A percentile compares a stretch with the other conserved stretches of the same genome.
These are phyloP conservation scores for Teratosphaeria nubilosa DNA, from an alignment of 2,329 filamentous ascomycete species.

Conservation along the genomic window DNA sequence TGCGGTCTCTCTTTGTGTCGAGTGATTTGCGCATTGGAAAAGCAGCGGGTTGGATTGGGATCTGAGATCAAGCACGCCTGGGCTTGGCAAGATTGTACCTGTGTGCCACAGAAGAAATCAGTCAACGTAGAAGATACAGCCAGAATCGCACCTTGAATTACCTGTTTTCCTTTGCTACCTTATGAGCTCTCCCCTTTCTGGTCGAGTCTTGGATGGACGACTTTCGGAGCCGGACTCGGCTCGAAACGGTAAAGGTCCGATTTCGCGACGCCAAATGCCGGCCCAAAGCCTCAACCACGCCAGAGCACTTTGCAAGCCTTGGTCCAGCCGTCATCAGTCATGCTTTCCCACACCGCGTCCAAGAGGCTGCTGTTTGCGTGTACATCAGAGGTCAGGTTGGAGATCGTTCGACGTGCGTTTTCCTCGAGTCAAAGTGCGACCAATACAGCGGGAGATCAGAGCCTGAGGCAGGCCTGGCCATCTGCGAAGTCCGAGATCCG, in stretches of 20 bases:
- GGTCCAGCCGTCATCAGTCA: slow-evolving; percentile 1
- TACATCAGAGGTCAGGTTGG: slow-evolving; percentile 5
- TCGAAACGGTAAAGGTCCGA: neutral
- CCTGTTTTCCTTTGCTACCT: neutral
- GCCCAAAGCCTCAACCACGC: neutral
- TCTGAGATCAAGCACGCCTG: neutral
- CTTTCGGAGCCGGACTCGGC: neutral
- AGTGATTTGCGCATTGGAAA: neutral
- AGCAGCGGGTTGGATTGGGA: neutral
- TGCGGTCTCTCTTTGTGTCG: neutral
- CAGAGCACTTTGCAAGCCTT: neutral
- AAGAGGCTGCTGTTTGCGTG: neutral
- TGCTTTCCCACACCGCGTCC: neutral
- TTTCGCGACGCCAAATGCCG: neutral
- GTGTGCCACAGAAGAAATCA: neutral
- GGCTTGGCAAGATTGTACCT: neutral
- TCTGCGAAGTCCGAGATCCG: neutral
- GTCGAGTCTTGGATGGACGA: neutral
- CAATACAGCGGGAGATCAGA: neutral
- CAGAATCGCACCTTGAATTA: neutral
- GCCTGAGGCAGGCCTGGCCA: neutral
- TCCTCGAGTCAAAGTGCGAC: neutral
- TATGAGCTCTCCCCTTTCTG: neutral
- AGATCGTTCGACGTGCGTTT: slow-evolving; percentile 6
- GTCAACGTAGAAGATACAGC: neutral